Conservation (phyloP, 2,329 filamentous ascomycete genomes). For the Xylariaceae sp. region DNA sequence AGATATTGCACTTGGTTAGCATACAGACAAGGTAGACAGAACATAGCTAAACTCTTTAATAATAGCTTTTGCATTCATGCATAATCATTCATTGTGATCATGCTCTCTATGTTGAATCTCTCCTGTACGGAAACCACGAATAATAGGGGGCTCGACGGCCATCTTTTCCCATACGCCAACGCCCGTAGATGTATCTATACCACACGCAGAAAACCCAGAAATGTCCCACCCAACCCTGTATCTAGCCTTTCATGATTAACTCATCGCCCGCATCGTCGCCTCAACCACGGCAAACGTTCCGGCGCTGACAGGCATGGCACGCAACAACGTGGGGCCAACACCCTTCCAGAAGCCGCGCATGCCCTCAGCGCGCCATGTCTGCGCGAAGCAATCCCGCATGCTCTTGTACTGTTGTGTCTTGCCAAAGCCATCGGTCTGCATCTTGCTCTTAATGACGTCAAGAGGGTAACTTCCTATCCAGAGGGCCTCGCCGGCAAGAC, state of each 20-base stretch:
- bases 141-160: conserved; percentile 4
- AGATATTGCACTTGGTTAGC: no score
- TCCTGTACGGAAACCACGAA: not conserved
- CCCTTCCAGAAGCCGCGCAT: conserved; percentile 89
- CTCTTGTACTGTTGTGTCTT: conserved; percentile 62
- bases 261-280: conserved; percentile 59
- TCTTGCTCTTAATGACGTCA: conserved; percentile 98
- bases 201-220: not conserved
- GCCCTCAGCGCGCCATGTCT: conserved; percentile 76
- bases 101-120: conserved; percentile 15
- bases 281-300: conserved; percentile 91
- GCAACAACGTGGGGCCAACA: conserved; percentile 79
- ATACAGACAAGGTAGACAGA: no score
- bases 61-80: conserved; percentile 6
- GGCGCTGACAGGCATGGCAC: conserved; percentile 94
- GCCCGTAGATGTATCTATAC: conserved; percentile 12
- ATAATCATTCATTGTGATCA: conserved; percentile 6
- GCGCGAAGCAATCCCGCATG: conserved; percentile 84
- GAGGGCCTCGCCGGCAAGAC: conserved; percentile 85
- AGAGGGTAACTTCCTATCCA: conserved; percentile 94
- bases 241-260: conserved; percentile 23
- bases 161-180: conserved; percentile 9
- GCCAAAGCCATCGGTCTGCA: conserved; percentile 95
- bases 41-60: no score
- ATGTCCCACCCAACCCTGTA: not conserved